These are phyloP conservation scores for Amoebophrya sp. DNA, from an alignment of 169 alveolate genomes.

Conservation along the genomic window DNA sequence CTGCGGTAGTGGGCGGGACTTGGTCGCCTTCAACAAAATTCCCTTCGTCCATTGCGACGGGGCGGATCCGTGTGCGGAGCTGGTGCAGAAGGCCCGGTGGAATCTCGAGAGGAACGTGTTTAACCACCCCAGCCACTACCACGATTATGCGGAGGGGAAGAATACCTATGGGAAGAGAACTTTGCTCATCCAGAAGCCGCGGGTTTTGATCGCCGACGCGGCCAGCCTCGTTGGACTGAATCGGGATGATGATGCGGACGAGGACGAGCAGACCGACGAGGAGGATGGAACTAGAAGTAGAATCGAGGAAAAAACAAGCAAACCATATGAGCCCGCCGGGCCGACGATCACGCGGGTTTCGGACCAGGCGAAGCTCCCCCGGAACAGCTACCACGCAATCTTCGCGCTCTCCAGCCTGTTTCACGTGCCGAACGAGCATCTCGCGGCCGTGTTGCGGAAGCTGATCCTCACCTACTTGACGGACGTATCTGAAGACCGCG, in stretches of 20 bases:
- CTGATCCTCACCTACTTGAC: background rate
- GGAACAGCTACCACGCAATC: background rate
- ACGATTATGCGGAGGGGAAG: too few species aligned
- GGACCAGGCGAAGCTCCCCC: too few species aligned
- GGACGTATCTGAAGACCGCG: background rate
- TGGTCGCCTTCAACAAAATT: background rate
- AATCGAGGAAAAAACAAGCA: background rate
- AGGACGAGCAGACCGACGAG: background rate
- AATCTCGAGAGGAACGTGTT: background rate
- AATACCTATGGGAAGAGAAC: too few species aligned
- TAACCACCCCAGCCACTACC: too few species aligned
- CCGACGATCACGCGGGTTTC: too few species aligned
- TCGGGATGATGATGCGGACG: too few species aligned
- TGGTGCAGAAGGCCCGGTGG: background rate
- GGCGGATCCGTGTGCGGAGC: background rate
- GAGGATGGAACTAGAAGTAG: background rate
- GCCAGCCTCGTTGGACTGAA: background rate
- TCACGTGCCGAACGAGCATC: background rate
- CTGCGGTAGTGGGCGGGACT: background rate
- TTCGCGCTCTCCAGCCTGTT: background rate
- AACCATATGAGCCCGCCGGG: too few species aligned
- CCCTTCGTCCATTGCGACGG: background rate
- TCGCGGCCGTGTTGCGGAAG: background rate
- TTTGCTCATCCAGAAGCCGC: background rate
- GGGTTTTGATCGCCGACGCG: background rate